Percentiles rank a stretch among this genome's conserved stretches.
These are phyloP conservation scores for Rhytidhysteron rufulum DNA, from an alignment of 2,329 filamentous ascomycete genomes.

Conservation along the genomic window DNA sequence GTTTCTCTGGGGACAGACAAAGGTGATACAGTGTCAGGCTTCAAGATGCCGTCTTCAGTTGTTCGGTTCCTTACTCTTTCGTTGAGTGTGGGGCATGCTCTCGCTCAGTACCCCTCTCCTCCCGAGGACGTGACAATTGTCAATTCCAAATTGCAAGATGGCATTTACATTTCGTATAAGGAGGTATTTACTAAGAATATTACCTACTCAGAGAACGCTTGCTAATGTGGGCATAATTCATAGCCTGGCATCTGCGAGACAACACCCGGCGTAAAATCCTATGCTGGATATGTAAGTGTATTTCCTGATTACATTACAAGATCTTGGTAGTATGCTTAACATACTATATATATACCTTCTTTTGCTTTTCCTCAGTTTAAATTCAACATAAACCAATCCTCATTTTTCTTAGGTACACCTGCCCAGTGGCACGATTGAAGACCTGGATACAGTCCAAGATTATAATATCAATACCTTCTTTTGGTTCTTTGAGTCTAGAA, in stretches of 20 bases:
- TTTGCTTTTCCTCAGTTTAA: not conserved
- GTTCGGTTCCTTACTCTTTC: no score
- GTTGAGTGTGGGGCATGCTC: no score
- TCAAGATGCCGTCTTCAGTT: no score
- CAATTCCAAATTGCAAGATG: constrained; percentile 36
- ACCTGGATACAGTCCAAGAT: constrained; percentile 37
- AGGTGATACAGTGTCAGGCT: no score
- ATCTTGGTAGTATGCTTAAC: no score
- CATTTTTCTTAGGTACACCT: constrained; percentile 48
- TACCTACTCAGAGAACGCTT: no score
- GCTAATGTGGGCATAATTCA: not conserved
- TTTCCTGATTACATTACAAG: no score
- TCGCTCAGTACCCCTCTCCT: constrained; percentile 38
- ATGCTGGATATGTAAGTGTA: constrained; percentile 48
- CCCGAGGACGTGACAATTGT: constrained; percentile 37
- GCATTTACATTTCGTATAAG: constrained; percentile 43
- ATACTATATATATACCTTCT: not conserved
- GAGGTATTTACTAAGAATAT: constrained; percentile 33
- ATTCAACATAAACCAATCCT: no score
- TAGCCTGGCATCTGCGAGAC: constrained; percentile 52
- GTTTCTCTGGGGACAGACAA: no score
- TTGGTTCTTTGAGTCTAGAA: constrained; percentile 61
- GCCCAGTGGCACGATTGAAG: constrained; percentile 43
- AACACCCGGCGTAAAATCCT: constrained; percentile 53
- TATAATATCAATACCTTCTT: constrained; percentile 60